Percentiles rank a stretch among this genome's conserved stretches.
Evolutionary conservation across 2,329 filamentous ascomycete species (phyloP).

Genomic region (Xylariaceae sp.): DNA sequence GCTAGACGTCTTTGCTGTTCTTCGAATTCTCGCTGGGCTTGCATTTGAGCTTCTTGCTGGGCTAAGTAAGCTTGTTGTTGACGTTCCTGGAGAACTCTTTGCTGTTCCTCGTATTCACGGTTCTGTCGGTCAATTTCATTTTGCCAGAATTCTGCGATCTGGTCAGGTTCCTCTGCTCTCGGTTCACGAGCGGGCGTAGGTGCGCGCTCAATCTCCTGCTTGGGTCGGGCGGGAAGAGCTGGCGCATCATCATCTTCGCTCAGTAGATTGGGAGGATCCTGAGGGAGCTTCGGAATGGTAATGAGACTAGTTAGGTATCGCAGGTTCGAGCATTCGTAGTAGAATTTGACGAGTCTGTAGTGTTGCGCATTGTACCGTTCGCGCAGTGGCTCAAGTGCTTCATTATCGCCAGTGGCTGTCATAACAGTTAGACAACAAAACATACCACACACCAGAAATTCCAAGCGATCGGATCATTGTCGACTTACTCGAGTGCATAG

Average conservation of each 20-base stretch:
- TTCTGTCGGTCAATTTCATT: slow-evolving; percentile 86
- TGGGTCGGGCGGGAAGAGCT: slow-evolving; percentile 74
- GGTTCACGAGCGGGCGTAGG: slow-evolving; percentile 65
- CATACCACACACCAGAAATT: background rate
- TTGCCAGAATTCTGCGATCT: slow-evolving; percentile 98
- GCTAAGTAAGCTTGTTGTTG: slow-evolving; percentile 75
- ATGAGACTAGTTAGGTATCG: slow-evolving; percentile 95
- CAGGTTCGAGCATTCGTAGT: slow-evolving; percentile 97
- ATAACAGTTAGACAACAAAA: slow-evolving; percentile 20
- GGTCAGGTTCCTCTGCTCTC: slow-evolving; percentile 76
- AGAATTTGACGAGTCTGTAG: slow-evolving; percentile 93
- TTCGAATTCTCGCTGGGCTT: slow-evolving; percentile 92
- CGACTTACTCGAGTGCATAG: slow-evolving; percentile 85
- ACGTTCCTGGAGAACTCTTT: slow-evolving; percentile 79
- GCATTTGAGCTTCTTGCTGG: slow-evolving; percentile 76
- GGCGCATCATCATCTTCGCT: slow-evolving; percentile 80
- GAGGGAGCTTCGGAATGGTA: slow-evolving; percentile 89
- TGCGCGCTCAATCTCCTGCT: slow-evolving; percentile 62
- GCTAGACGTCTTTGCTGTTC: slow-evolving; percentile 83
- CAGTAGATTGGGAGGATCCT: slow-evolving; percentile 86
- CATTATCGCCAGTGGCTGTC: slow-evolving; percentile 82
- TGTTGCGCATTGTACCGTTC: slow-evolving; percentile 92
- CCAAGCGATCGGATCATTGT: background rate
- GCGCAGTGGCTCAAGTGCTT: slow-evolving; percentile 82
- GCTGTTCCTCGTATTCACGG: slow-evolving; percentile 90